Percentiles rank a stretch among this genome's conserved stretches.
These are phyloP conservation scores for Phaeosphaeria sp. DNA, from an alignment of 2,329 filamentous ascomycete genomes.

Conservation along the genomic window DNA sequence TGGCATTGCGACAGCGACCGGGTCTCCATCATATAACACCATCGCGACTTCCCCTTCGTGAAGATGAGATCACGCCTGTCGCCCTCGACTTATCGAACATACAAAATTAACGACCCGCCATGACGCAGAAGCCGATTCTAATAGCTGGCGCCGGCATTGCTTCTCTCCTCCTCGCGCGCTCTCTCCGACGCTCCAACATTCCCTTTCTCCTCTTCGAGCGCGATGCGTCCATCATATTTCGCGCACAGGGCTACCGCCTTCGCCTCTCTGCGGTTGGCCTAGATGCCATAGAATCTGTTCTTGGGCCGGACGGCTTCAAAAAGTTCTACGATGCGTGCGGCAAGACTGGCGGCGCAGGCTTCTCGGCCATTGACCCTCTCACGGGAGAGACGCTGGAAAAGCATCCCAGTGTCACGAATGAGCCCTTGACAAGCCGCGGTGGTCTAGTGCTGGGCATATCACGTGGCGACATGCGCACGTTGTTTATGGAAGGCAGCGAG, in stretches of 20 bases:
- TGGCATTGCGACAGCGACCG: background rate
- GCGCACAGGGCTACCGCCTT: conserved; percentile 68
- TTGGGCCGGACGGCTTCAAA: conserved; percentile 56
- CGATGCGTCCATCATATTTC: conserved; percentile 59
- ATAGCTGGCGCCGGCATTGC: conserved; percentile 43
- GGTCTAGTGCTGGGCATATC: conserved; percentile 68
- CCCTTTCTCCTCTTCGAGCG: conserved; percentile 47
- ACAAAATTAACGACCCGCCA: conserved; percentile 7
- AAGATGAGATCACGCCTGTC: background rate
- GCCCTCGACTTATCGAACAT: background rate
- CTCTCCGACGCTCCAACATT: conserved; percentile 35
- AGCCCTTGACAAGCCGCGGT: conserved; percentile 57
- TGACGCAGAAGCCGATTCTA: conserved; percentile 50
- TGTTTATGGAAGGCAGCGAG: conserved; percentile 66
- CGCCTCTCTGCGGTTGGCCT: conserved; percentile 64
- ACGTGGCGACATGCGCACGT: conserved; percentile 66
- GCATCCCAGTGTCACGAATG: conserved; percentile 20
- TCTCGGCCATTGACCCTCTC: conserved; percentile 59
- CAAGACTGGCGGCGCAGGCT: conserved; percentile 65
- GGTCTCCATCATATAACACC: background rate
- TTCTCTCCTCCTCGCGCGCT: conserved; percentile 40
- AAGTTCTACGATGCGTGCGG: conserved; percentile 66
- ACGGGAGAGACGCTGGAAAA: conserved; percentile 56
- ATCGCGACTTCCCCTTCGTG: background rate
- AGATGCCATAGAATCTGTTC: conserved; percentile 66